Percentiles rank a stretch among this genome's conserved stretches.
Evolutionary conservation across 805 yeast genomes (phyloP).

Genomic region (Myxozyma melibiosi): DNA sequence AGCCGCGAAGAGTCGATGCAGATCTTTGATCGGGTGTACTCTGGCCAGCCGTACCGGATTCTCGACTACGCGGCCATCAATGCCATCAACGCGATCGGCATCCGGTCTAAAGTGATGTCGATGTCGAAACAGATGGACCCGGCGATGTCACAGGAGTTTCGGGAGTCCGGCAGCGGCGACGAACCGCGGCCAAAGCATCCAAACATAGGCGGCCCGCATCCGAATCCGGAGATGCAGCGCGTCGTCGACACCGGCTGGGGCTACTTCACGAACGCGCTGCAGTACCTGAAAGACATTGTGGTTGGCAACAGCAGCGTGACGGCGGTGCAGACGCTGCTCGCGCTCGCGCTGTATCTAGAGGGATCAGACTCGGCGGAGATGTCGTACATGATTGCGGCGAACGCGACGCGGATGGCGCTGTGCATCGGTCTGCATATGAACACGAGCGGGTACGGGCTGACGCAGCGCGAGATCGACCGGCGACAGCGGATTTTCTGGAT

Average conservation of each 20-base stretch:
- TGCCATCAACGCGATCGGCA: slow-evolving; percentile 25
- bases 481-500: slow-evolving; percentile 34
- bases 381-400: slow-evolving; percentile 18
- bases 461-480: slow-evolving; percentile 14
- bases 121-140: not conserved
- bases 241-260: slow-evolving; percentile 9
- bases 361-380: slow-evolving; percentile 22
- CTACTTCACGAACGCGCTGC: slow-evolving; percentile 23
- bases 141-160: not conserved
- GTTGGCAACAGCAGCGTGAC: slow-evolving; percentile 18
- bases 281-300: slow-evolving; percentile 10
- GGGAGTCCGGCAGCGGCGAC: not conserved
- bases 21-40: slow-evolving; percentile 15
- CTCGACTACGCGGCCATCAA: slow-evolving; percentile 21
- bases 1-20: slow-evolving; percentile 13
- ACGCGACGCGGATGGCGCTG: slow-evolving; percentile 34
- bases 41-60: slow-evolving; percentile 7
- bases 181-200: not conserved
- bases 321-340: slow-evolving; percentile 28
- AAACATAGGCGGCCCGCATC: not conserved
- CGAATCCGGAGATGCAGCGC: slow-evolving; percentile 1
- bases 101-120: slow-evolving; percentile 3
- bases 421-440: slow-evolving; percentile 34
- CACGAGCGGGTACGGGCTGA: slow-evolving; percentile 13
- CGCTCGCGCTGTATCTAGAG: slow-evolving; percentile 22